Evolutionary conservation across 257 asterid genomes (phyloP).

Genomic region (Solanum acaule): DNA sequence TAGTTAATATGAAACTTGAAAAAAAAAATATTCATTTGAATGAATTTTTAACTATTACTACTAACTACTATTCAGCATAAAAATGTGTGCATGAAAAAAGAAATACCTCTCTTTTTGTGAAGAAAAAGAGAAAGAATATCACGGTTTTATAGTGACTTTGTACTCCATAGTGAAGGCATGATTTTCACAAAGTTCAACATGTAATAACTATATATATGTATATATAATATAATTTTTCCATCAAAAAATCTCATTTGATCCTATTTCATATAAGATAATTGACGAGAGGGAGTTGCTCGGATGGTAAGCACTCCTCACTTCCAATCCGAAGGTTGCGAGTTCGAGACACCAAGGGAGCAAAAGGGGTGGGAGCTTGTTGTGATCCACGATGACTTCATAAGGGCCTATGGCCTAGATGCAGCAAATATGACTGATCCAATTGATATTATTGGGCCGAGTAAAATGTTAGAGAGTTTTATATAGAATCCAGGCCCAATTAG

Average conservation of each 20-base stretch:
- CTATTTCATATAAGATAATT: not conserved
- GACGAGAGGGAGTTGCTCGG: too few relatives aligned
- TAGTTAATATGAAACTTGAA: not conserved
- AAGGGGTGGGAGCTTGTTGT: too few relatives aligned
- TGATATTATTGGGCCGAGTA: too few relatives aligned
- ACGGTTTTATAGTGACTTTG: not conserved
- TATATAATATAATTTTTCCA: not conserved
- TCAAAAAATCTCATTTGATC: not conserved
- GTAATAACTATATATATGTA: not conserved
- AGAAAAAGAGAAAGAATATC: not conserved
- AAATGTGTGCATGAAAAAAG: not conserved
- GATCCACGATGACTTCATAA: too few relatives aligned
- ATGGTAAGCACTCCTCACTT: too few relatives aligned
- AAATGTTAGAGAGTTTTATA: too few relatives aligned
- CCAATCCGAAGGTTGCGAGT: too few relatives aligned
- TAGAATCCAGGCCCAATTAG: too few relatives aligned
- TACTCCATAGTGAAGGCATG: not conserved
- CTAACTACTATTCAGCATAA: not conserved
- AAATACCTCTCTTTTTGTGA: not conserved
- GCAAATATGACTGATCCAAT: too few relatives aligned
- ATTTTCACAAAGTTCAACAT: not conserved
- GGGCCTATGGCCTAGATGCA: too few relatives aligned
- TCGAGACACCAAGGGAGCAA: too few relatives aligned
- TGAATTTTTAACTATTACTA: too few relatives aligned
- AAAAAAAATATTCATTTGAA: not conserved